Percentiles rank a stretch among this genome's conserved stretches.
phyloP scores from a whole-genome alignment of 1,284 basidiomycete genomes.

The Jaminaea rosea region DNA sequence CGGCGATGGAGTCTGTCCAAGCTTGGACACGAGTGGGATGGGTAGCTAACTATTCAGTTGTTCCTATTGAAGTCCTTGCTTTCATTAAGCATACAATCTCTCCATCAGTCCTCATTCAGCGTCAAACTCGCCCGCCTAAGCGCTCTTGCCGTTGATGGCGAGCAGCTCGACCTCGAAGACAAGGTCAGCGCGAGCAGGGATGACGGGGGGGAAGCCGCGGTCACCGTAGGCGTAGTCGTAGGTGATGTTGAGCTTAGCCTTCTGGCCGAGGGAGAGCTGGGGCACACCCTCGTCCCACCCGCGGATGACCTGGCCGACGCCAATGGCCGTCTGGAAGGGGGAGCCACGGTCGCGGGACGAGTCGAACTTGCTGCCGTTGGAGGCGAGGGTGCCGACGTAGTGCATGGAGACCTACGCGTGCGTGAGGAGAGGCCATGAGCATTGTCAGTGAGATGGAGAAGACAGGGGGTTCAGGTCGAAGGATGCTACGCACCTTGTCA shows the following conservation, averaged over 20 bases:
- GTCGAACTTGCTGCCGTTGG: conserved; percentile 39
- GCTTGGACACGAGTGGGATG: too few species aligned
- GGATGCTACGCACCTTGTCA: conserved; percentile 29
- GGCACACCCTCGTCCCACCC: conserved; percentile 50
- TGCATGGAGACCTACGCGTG: conserved; percentile 10
- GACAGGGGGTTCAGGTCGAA: too few species aligned
- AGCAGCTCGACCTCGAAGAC: conserved; percentile 49
- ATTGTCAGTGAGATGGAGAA: too few species aligned
- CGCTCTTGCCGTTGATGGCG: conserved; percentile 43
- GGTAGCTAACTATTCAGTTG: too few species aligned
- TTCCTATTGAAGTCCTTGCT: too few species aligned
- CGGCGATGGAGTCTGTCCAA: too few species aligned
- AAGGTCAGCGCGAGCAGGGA: conserved; percentile 45
- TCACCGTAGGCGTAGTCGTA: conserved; percentile 48
- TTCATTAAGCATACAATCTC: too few species aligned
- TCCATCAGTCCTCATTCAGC: too few species aligned
- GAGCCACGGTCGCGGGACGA: conserved; percentile 46
- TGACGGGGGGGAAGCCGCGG: conserved; percentile 34
- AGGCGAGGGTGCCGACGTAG: conserved; percentile 38
- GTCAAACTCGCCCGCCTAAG: too few species aligned
- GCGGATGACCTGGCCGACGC: conserved; percentile 47
- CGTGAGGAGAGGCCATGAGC: too few species aligned
- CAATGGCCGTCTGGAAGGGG: conserved; percentile 27
- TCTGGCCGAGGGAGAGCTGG: conserved; percentile 48
- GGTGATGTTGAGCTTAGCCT: conserved; percentile 42